phyloP scores from a whole-genome alignment of 2,329 filamentous ascomycete species.

The Beauveria brongniartii region DNA sequence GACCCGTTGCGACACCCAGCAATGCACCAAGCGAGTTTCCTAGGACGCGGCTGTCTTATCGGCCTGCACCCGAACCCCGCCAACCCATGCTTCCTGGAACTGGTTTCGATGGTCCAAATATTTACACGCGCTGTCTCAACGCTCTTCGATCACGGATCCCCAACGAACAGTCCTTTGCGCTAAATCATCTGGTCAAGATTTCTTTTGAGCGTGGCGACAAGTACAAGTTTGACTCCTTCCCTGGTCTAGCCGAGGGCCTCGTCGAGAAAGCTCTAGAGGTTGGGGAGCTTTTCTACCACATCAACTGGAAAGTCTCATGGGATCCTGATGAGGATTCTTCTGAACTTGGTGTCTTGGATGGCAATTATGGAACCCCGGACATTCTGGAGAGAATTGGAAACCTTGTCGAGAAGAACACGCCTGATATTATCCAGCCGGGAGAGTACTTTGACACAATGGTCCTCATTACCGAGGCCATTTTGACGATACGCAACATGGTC shows the following conservation, averaged over 20 bases:
- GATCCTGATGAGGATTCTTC: slow-evolving; percentile 43
- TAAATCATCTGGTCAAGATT: slow-evolving; percentile 92
- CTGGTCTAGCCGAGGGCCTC: slow-evolving; percentile 77
- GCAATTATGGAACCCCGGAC: slow-evolving; percentile 41
- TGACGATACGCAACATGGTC: slow-evolving; percentile 95
- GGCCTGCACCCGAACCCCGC: slow-evolving; percentile 24
- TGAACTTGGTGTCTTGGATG: slow-evolving; percentile 37
- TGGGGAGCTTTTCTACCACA: slow-evolving; percentile 69
- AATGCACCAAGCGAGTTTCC: slow-evolving; percentile 63
- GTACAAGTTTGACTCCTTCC: slow-evolving; percentile 89
- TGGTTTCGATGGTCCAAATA: slow-evolving; percentile 72
- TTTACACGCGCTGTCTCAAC: slow-evolving; percentile 81
- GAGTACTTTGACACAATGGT: slow-evolving; percentile 63
- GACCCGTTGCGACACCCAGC: slow-evolving; percentile 65
- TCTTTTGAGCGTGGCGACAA: slow-evolving; percentile 92
- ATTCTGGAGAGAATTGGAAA: slow-evolving; percentile 60
- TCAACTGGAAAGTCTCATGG: slow-evolving; percentile 75
- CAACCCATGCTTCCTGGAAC: slow-evolving; percentile 51
- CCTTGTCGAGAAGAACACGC: slow-evolving; percentile 50
- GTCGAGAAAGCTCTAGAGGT: slow-evolving; percentile 78
- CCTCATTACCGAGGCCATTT: slow-evolving; percentile 73
- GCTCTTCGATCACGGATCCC: slow-evolving; percentile 72
- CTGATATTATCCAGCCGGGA: slow-evolving; percentile 64
- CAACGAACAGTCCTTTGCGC: slow-evolving; percentile 81
- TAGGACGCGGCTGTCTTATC: slow-evolving; percentile 34